These are phyloP conservation scores for Casaregolazyma lundiana DNA, from an alignment of 1,139 yeast genomes.

Conservation along the genomic window DNA sequence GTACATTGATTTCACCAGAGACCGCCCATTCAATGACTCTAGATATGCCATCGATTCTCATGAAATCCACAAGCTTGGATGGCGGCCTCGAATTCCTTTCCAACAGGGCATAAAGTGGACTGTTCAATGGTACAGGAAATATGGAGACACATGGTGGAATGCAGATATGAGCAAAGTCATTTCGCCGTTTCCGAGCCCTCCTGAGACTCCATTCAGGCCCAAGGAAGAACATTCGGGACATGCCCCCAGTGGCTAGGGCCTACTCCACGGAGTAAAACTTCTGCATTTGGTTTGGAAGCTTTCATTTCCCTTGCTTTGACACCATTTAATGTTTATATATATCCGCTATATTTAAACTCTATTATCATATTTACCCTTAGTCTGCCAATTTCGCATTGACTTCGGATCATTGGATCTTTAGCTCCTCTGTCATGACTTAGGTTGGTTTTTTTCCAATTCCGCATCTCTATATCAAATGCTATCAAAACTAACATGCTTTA, in stretches of 20 bases:
- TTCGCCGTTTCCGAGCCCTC: slow-evolving; percentile 26
- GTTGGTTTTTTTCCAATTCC: no score
- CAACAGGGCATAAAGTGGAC: slow-evolving; percentile 37
- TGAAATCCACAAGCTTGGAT: slow-evolving; percentile 42
- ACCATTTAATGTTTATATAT: no score
- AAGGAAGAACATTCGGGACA: slow-evolving; percentile 5
- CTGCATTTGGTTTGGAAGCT: no score
- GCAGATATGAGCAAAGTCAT: slow-evolving; percentile 23
- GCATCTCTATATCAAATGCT: no score
- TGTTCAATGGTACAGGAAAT: slow-evolving; percentile 33
- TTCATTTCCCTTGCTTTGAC: no score
- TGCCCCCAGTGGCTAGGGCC: neutral
- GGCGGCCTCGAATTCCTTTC: slow-evolving; percentile 42
- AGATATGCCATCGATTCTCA: slow-evolving; percentile 43
- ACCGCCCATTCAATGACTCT: slow-evolving; percentile 50
- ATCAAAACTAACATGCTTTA: no score
- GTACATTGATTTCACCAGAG: slow-evolving; percentile 37
- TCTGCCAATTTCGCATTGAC: no score
- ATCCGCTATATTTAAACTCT: no score
- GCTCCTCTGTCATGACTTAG: no score
- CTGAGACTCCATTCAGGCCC: slow-evolving; percentile 7
- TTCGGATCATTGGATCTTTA: no score
- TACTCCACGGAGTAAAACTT: no score
- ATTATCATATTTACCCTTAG: no score
- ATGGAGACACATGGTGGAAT: slow-evolving; percentile 34